Percentiles rank a stretch among this genome's conserved stretches.
Conservation (phyloP, 768 basidiomycete species). For the Lactifluus echinatus region DNA sequence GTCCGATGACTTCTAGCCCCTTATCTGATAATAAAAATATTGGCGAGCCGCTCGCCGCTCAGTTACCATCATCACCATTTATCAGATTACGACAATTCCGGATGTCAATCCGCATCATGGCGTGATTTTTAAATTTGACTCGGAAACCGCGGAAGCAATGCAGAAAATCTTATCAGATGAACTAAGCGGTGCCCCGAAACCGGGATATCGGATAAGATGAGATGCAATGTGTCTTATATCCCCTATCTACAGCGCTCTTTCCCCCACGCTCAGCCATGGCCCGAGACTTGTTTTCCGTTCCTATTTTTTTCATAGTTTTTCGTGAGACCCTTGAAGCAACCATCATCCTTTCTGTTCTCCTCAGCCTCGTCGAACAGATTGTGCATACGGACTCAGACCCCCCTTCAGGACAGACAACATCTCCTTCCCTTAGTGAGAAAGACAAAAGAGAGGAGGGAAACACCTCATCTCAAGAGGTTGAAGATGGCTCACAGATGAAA, state of each 20-base stretch:
- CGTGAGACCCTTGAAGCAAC: conserved; percentile 89
- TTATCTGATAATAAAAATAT: not conserved
- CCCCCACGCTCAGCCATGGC: conserved; percentile 39
- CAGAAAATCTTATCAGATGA: conserved; percentile 21
- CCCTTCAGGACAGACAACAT: not conserved
- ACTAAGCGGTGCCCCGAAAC: conserved; percentile 8
- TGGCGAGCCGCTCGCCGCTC: too few relatives aligned
- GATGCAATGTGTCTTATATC: conserved; percentile 16
- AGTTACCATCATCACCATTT: not conserved
- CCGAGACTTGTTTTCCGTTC: conserved; percentile 72
- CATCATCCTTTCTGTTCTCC: conserved; percentile 87
- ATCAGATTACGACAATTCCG: not conserved
- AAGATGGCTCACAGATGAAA: conserved; percentile 27
- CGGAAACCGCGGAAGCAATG: too few relatives aligned
- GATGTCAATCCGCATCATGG: not conserved
- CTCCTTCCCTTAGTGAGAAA: not conserved
- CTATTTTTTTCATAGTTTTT: conserved; percentile 96
- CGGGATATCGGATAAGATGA: conserved; percentile 7
- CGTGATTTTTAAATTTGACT: too few relatives aligned
- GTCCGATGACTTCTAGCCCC: not conserved
- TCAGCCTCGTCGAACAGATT: conserved; percentile 86
- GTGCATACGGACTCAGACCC: conserved; percentile 27
- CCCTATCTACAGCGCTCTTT: not conserved
- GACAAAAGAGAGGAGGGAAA: conserved; percentile 1
- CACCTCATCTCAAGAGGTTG: conserved; percentile 11